Evolutionary conservation across 2,329 filamentous ascomycete species (phyloP).

Genomic region (Didymella arachidicola): DNA sequence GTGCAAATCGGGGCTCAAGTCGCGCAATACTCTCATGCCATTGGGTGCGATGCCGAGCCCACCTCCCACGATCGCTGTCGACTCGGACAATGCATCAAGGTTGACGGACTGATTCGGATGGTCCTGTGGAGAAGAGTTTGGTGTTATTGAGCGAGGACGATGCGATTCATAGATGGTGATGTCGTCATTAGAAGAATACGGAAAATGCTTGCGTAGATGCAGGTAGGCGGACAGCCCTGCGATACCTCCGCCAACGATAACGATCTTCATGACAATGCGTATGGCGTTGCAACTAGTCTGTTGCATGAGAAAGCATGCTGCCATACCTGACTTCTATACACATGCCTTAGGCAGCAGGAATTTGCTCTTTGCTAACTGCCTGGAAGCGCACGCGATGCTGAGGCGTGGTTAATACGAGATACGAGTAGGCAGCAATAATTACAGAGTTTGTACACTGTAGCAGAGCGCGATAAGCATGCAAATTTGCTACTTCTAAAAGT

Average conservation of each 20-base stretch:
- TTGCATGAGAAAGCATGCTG: not conserved
- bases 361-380: not conserved
- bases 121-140: not conserved
- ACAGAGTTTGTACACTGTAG: too few species aligned
- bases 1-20: slow-evolving; percentile 29
- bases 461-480: not conserved
- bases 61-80: slow-evolving; percentile 18
- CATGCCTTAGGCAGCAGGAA: slow-evolving; percentile 6
- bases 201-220: slow-evolving; percentile 37
- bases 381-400: not conserved
- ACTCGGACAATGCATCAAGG: slow-evolving; percentile 3
- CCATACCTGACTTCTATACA: not conserved
- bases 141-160: not conserved
- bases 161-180: slow-evolving; percentile 22
- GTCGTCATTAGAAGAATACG: slow-evolving; percentile 17
- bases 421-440: slow-evolving; percentile 6
- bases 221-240: slow-evolving; percentile 32
- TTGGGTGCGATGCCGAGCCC: slow-evolving; percentile 43
- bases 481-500: not conserved
- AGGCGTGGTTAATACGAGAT: not conserved
- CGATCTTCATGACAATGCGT: slow-evolving; percentile 13
- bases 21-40: slow-evolving; percentile 33
- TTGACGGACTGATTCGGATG: not conserved
- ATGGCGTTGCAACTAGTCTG: not conserved
- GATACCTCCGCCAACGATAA: slow-evolving; percentile 28